Evolutionary conservation across 805 yeast genomes (phyloP).

Genomic region (Metahyphopichia silvanorum): DNA sequence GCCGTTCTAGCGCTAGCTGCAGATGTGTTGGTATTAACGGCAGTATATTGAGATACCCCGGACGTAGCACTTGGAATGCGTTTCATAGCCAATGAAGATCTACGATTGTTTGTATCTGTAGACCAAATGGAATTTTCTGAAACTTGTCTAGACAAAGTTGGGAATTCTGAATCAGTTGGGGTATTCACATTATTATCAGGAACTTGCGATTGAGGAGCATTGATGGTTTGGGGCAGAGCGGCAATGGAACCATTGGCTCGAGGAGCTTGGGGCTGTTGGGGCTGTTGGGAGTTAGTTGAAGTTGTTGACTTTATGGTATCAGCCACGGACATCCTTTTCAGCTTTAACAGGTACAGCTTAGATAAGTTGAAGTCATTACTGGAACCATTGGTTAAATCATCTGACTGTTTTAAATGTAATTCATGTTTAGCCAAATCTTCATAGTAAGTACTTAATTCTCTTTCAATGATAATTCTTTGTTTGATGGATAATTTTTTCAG

Average conservation of each 20-base stretch:
- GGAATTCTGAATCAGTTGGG: conserved; percentile 2
- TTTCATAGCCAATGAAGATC: conserved; percentile 27
- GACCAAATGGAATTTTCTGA: conserved; percentile 38
- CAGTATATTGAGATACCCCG: conserved; percentile 21
- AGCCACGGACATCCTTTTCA: conserved; percentile 16
- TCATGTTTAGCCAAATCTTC: conserved; percentile 39
- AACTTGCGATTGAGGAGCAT: neutral
- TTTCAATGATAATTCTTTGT: conserved; percentile 41
- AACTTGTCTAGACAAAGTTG: conserved; percentile 18
- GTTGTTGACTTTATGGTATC: conserved; percentile 13
- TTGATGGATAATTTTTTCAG: conserved; percentile 28
- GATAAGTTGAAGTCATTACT: no score
- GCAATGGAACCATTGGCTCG: neutral
- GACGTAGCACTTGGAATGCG: conserved; percentile 28
- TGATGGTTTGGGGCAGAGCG: neutral
- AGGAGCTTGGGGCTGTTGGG: neutral
- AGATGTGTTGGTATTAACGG: conserved; percentile 9
- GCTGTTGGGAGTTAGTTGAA: conserved; percentile 1
- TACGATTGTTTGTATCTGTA: conserved; percentile 21
- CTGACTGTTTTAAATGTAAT: conserved; percentile 34
- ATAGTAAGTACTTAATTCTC: conserved; percentile 44
- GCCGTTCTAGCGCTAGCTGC: conserved; percentile 8
- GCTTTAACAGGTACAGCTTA: no score
- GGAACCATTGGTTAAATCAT: conserved; percentile 5
- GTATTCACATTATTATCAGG: neutral